These are phyloP conservation scores for Lentinula sp. DNA, from an alignment of 768 basidiomycete genomes.

Conservation along the genomic window DNA sequence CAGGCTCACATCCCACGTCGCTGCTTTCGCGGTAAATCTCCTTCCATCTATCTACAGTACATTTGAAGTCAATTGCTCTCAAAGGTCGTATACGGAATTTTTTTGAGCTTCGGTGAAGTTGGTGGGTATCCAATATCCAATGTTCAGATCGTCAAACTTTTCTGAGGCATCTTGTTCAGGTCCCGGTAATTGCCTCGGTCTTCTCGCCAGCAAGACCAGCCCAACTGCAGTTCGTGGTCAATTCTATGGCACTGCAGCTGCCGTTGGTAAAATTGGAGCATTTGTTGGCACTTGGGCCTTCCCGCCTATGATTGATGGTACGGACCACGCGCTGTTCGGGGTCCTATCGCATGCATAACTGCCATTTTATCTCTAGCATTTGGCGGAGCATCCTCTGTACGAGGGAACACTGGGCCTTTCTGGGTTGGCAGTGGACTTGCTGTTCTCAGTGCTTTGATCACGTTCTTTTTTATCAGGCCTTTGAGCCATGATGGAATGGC, in stretches of 20 bases:
- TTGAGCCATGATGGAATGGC: slow-evolving; percentile 74
- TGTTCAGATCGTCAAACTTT: not conserved
- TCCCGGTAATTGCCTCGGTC: slow-evolving; percentile 81
- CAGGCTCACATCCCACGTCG: slow-evolving; percentile 59
- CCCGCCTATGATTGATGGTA: slow-evolving; percentile 60
- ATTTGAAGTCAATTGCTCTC: not conserved
- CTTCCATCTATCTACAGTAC: not conserved
- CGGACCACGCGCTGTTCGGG: slow-evolving; percentile 7
- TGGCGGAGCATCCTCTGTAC: slow-evolving; percentile 42
- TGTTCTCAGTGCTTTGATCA: slow-evolving; percentile 67
- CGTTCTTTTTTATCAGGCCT: slow-evolving; percentile 69
- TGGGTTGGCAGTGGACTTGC: slow-evolving; percentile 84
- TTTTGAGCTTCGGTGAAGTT: slow-evolving; percentile 84
- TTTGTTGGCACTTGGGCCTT: slow-evolving; percentile 81
- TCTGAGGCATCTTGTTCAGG: slow-evolving; percentile 25
- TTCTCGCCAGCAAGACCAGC: slow-evolving; percentile 79
- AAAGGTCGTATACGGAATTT: slow-evolving; percentile 84
- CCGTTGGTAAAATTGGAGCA: slow-evolving; percentile 80
- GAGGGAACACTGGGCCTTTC: slow-evolving; percentile 81
- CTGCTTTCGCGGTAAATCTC: slow-evolving; percentile 61
- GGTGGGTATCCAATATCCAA: slow-evolving; percentile 30
- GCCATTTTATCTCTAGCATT: slow-evolving; percentile 40
- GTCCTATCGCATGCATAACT: slow-evolving; percentile 1
- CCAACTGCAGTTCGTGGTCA: slow-evolving; percentile 86
- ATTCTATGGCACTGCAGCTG: slow-evolving; percentile 82